Evolutionary conservation across 352 stramenopile genomes (phyloP), one percentile per base, ranked within the genome.

Genomic region (Pythium grandisporangium): DNA sequence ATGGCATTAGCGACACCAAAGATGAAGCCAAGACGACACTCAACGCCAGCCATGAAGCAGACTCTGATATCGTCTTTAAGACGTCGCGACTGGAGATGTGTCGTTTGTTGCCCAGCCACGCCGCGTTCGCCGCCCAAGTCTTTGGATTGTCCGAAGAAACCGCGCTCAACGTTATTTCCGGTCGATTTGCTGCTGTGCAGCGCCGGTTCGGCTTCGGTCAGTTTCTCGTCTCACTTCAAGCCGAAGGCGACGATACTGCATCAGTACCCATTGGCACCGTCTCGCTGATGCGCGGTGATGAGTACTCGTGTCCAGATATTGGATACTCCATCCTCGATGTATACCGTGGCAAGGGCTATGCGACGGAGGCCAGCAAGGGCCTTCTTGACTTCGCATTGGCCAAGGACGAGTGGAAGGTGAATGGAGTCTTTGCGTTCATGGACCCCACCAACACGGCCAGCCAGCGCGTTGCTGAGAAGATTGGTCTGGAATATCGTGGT

Each of bases 371-470:
- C 3, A 41, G 40, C 14, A 20, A 14, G 6, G 48, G 40, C 1
- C 34, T 55, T n/a, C n/a, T n/a, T n/a, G n/a, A n/a, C 29, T 41
- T 55, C 34, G 32, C 40, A 22, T 40, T 49, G 27, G 40, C 48
- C 6, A 55, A 40, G 16, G 7, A 25, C 2, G 40, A 49, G 33
- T 55, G 48, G 48, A 35, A 35, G 8, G 33, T 49, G 11, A 24
- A 39, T 1, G 48, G 35, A 12, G 48, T 55, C 2, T 55, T 55
- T 22, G 48, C 48, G 33, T 55, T 55, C 34, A 55, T 55, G 48
- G 26, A 39, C 13, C 6, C 32, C 12, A 17, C 33, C 7, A 45
- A 55, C 40, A 19, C 19, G 14, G 40, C 34, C 33, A 55, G 48
- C 40, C 40, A 55, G 34, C 40, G 34, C 39, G 48, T 55, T 11